A percentile compares a stretch with the other conserved stretches of the same genome.
phyloP scores from a whole-genome alignment of 2,329 filamentous ascomycete genomes.

The Penicillium sp. region DNA sequence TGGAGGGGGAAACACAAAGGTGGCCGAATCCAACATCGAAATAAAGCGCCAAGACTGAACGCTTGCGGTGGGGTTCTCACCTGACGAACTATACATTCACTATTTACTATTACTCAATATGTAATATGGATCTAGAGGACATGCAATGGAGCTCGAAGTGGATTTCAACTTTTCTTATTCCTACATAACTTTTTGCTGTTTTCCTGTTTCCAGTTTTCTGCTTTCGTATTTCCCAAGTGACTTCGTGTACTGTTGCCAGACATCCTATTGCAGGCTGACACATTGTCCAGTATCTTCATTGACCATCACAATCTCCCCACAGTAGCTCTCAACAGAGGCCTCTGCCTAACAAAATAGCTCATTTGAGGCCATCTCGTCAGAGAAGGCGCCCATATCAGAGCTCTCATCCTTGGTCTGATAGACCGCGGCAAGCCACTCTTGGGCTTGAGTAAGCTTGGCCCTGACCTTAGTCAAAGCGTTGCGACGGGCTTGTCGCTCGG shows the following conservation, averaged over 20 bases:
- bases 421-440: slow-evolving; percentile 27
- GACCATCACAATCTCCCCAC: not conserved
- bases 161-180: not conserved
- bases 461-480: slow-evolving; percentile 28
- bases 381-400: not conserved
- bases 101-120: not conserved
- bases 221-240: not conserved
- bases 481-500: slow-evolving; percentile 32
- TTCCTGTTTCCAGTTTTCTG: not conserved
- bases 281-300: not conserved
- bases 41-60: slow-evolving; percentile 23
- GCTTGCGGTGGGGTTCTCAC: slow-evolving; percentile 23
- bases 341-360: not conserved
- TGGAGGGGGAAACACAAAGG: slow-evolving; percentile 7
- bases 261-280: not conserved
- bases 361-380: not conserved
- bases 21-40: slow-evolving; percentile 15
- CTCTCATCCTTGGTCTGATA: not conserved
- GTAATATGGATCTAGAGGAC: too few species aligned
- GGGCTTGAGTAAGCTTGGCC: slow-evolving; percentile 32
- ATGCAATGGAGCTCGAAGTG: not conserved
- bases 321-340: too few species aligned
- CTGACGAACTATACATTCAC: slow-evolving; percentile 13
- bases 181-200: not conserved
- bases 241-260: not conserved